phyloP scores from a whole-genome alignment of 495 filamentous ascomycete genomes.

The Aspergillus ostianus region DNA sequence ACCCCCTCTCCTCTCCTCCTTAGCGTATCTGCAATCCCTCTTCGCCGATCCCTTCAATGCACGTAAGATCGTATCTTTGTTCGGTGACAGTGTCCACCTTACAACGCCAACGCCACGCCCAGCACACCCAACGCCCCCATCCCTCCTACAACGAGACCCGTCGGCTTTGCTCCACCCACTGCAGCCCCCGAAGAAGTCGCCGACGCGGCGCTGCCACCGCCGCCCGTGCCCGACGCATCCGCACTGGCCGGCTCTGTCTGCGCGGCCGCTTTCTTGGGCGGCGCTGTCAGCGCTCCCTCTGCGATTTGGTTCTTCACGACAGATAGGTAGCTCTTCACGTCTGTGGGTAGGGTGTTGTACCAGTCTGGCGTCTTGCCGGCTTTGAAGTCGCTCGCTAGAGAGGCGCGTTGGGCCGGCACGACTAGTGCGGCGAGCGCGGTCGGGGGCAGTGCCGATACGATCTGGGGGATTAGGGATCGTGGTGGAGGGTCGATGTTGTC shows the following conservation, averaged over 20 bases:
- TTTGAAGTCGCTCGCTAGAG: constrained; percentile 30
- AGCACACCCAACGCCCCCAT: constrained; percentile 12
- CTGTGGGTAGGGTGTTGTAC: constrained; percentile 29
- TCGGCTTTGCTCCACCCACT: constrained; percentile 4
- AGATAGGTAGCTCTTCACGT: constrained; percentile 34
- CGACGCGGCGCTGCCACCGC: constrained; percentile 1
- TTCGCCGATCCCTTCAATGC: neutral
- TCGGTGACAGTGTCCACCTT: neutral
- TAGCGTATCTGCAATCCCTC: neutral
- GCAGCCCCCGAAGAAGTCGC: constrained; percentile 3
- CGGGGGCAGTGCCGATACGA: constrained; percentile 29
- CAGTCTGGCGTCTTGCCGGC: constrained; percentile 33
- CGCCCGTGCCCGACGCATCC: constrained; percentile 2
- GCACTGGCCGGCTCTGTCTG: constrained; percentile 4
- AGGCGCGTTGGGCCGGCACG: constrained; percentile 27
- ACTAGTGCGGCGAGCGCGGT: constrained; percentile 27
- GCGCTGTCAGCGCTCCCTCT: constrained; percentile 29
- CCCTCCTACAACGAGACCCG: constrained; percentile 6
- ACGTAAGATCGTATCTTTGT: neutral
- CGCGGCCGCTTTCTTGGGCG: constrained; percentile 12
- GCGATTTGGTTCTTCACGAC: constrained; percentile 30
- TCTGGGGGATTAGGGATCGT: constrained; percentile 26
- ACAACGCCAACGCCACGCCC: constrained; percentile 8
- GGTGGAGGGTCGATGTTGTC: constrained; percentile 34
- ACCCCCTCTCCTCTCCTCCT: no score